Evolutionary conservation across 495 filamentous ascomycete genomes (phyloP), one percentile per base, ranked within the genome.

Genomic region (Tuber borchii): DNA sequence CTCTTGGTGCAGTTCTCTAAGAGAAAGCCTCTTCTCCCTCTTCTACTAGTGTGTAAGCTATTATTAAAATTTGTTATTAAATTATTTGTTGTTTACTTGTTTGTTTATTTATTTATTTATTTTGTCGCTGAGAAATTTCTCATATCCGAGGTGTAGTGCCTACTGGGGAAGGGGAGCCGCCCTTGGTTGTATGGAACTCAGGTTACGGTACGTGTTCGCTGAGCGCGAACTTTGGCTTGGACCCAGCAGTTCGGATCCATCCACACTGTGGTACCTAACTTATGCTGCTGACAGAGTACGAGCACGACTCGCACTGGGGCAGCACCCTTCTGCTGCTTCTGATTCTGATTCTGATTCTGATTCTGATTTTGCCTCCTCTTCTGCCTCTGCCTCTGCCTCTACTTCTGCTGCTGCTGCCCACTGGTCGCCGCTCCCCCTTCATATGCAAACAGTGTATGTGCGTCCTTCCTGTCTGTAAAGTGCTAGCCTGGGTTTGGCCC

Each of bases 211-310:
- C 56, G 56, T 65, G 56, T 65, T 65, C 14, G 26, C 56, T 72
- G 70, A 70, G 56, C n/a, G 74, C 37, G 73, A 71, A 43, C 73
- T 78, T 79, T 77, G 74, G 76, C 73, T 79, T 76, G 77, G 78
- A 75, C 78, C 78, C 78, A 79, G 73, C 73, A 79, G 46, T 73
- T 71, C 73, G 78, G 78, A 77, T 70, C 78, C 77, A 75, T 73
- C 76, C 78, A 79, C 78, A 79, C 77, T 73, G 56, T 34, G 4
- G 56, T 31, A 19, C 56, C 56, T 34, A 31, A 34, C 56, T 65
- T 65, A 31, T 65, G 56, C 56, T 65, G 42, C 42, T 43, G 42
- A 43, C 42, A 10, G 42, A 43, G 1, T 43, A 43, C 10, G 46
- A 9, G 22, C 7, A 10, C 20, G n/a, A 2, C 48, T 51, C 48